Base-by-base conservation (phyloP, 805 yeast genomes). In the Yarrowia porcina region DNA sequence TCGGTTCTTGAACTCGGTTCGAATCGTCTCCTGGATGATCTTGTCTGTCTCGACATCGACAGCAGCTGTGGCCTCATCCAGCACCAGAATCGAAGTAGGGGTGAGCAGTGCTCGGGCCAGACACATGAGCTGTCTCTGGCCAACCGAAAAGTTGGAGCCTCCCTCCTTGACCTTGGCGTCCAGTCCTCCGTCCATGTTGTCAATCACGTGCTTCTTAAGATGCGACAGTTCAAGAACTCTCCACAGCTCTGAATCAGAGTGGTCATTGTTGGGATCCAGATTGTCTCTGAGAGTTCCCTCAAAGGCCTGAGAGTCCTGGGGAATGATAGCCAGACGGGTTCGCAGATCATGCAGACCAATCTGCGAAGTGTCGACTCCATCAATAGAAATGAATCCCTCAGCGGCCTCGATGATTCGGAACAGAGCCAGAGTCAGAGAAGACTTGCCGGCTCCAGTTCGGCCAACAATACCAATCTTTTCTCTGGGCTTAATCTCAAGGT, bases 381-480 rank as follows among this genome's bases (percentile, higher is more conserved):
- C 97, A 68, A 91, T 87, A 15, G 76, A 77, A 68, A 91, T 88
- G 38, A 77, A 74, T n/a, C 96, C 96, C 10, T 73, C 76, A 6
- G 85, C 83, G 1, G 88, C 82, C 74, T 92, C 97, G 69, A 92
- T 89, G 49, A 91, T 83, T 68, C 97, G 78, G 79, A 89, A 91
- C 39, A 91, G 76, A 0, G 97, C 94, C 69, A 90, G 76, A 0
- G 96, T 88, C 70, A 91, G 79, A 1, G 96, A 87, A 0, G 94
- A 87, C 74, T 91, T 91, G 67, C 98, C 98, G 2, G 97, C 97
- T 66, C 98, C 98, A 0, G 98, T 92, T 72, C 98, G 83, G 25
- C 98, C 98, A 63, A 93, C 97, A 74, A 92, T 91, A 66, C 98
- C 98, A 71, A 92, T 80, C 74, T 93, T 93, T 72, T 93, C 97